Conservation (phyloP, 495 filamentous ascomycete species). For the Daldinia caldariorum region DNA sequence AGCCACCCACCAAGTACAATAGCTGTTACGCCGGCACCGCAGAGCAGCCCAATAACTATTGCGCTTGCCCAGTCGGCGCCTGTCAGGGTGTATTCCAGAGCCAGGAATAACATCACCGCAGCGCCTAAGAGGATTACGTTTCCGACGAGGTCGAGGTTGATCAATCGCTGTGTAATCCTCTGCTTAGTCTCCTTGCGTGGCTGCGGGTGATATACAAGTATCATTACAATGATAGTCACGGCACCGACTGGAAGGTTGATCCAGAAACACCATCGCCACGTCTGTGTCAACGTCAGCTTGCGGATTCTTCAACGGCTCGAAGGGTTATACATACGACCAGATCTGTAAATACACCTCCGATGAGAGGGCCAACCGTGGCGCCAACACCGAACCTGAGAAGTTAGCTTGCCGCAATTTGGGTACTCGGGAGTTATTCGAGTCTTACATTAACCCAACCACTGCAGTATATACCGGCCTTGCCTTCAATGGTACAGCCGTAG, state of each 20-base stretch:
- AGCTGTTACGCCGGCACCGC: constrained; percentile 34
- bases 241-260: constrained; percentile 79
- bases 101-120: constrained; percentile 71
- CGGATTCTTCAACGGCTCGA: background rate
- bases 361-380: constrained; percentile 68
- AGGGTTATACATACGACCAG: constrained; percentile 46
- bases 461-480: constrained; percentile 61
- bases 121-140: constrained; percentile 68
- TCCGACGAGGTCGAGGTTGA: constrained; percentile 71
- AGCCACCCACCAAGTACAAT: constrained; percentile 67
- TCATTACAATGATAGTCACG: constrained; percentile 66
- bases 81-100: constrained; percentile 76
- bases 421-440: background rate
- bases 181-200: constrained; percentile 16
- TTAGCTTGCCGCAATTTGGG: background rate
- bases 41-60: constrained; percentile 70
- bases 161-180: constrained; percentile 39
- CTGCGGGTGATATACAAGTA: constrained; percentile 66
- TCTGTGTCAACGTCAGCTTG: constrained; percentile 29
- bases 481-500: constrained; percentile 54
- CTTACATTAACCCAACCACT: constrained; percentile 57
- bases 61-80: constrained; percentile 67
- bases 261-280: constrained; percentile 82
- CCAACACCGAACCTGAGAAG: constrained; percentile 53
- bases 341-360: constrained; percentile 65